These are phyloP conservation scores for Cutaneotrichosporon dermatis DNA, from an alignment of 1,284 basidiomycete genomes.

Conservation along the genomic window DNA sequence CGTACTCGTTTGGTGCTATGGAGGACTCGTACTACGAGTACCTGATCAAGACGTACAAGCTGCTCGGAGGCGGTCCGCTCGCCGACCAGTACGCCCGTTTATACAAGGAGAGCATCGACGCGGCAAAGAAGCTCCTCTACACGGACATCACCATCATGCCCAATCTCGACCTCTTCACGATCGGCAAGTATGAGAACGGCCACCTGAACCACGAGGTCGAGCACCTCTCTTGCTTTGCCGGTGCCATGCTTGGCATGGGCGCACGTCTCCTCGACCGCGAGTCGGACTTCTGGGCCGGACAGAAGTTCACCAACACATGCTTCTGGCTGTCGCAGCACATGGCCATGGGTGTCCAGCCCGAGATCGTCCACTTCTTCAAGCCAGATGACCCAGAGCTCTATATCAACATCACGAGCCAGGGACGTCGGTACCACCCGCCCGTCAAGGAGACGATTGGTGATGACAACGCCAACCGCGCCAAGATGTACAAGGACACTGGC, in stretches of 20 bases:
- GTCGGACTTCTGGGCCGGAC: slow-evolving; percentile 49
- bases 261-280: slow-evolving; percentile 50
- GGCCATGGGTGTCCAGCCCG: slow-evolving; percentile 49
- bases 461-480: slow-evolving; percentile 16
- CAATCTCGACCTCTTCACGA: slow-evolving; percentile 43
- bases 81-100: slow-evolving; percentile 51
- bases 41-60: slow-evolving; percentile 54
- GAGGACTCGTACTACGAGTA: slow-evolving; percentile 56
- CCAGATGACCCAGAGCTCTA: slow-evolving; percentile 27
- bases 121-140: slow-evolving; percentile 49
- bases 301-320: slow-evolving; percentile 52
- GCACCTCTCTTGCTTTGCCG: slow-evolving; percentile 54
- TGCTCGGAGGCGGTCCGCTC: slow-evolving; percentile 46
- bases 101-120: slow-evolving; percentile 52
- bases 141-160: slow-evolving; percentile 49
- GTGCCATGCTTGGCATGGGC: slow-evolving; percentile 56
- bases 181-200: slow-evolving; percentile 38
- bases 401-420: slow-evolving; percentile 29
- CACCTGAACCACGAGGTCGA: slow-evolving; percentile 34
- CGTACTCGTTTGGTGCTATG: slow-evolving; percentile 51
- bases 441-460: slow-evolving; percentile 9
- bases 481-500: slow-evolving; percentile 22
- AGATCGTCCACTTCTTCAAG: slow-evolving; percentile 44
- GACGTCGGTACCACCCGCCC: slow-evolving; percentile 21
- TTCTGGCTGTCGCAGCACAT: slow-evolving; percentile 52